Evolutionary conservation across 2,329 filamentous ascomycete genomes (phyloP).

Genomic region (Aspergillus flavus): DNA sequence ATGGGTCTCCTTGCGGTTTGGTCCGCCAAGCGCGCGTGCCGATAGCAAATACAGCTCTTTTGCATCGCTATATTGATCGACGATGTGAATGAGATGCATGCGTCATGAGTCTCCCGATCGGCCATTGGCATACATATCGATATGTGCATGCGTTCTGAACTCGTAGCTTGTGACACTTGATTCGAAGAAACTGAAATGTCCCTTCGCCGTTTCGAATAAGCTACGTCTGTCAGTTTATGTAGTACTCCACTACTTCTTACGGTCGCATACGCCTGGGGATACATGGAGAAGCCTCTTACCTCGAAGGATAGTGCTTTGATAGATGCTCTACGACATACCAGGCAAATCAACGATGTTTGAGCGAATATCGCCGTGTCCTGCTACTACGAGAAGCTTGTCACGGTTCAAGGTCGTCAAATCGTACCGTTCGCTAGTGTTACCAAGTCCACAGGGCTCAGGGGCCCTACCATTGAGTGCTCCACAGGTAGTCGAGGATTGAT

Average conservation of each 20-base stretch:
- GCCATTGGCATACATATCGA: background rate
- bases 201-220: background rate
- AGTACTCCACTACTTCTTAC: background rate
- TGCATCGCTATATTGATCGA: background rate
- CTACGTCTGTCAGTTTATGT: background rate
- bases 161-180: background rate
- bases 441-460: background rate
- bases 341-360: background rate
- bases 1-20: background rate
- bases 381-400: background rate
- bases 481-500: background rate
- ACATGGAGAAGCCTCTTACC: background rate
- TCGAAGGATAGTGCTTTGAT: fast-evolving
- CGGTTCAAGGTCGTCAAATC: background rate
- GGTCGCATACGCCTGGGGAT: background rate
- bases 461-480: background rate
- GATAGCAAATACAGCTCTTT: background rate
- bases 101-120: background rate
- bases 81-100: background rate
- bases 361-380: background rate
- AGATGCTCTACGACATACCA: background rate
- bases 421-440: background rate
- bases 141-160: background rate
- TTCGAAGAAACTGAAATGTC: background rate
- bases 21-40: background rate